Percentiles rank a stretch among this genome's conserved stretches.
Evolutionary conservation across 139 green algal genomes (phyloP).

Genomic region (Chloropicon primus): DNA sequence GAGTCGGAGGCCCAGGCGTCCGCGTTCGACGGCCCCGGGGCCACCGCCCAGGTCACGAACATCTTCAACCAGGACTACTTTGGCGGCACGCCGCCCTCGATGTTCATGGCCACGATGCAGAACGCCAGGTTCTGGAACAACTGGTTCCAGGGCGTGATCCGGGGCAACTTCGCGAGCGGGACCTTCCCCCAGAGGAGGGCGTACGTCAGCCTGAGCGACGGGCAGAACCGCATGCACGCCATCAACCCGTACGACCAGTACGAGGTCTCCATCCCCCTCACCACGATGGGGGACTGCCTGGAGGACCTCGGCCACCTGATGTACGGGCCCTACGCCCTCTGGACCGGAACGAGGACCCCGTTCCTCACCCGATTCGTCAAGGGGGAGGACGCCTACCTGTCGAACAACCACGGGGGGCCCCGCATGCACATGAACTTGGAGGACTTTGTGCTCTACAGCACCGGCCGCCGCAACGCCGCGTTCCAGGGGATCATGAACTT

Average conservation of each 20-base stretch:
- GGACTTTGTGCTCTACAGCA: conserved; percentile 16
- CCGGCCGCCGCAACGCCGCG: background rate
- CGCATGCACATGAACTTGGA: conserved; percentile 71
- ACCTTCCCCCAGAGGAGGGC: background rate
- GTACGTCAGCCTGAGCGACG: background rate
- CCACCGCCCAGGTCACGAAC: background rate
- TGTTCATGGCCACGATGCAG: background rate
- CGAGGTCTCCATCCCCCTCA: conserved; percentile 43
- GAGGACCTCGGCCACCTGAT: conserved; percentile 20
- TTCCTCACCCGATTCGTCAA: conserved; percentile 39
- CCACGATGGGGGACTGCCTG: conserved; percentile 34
- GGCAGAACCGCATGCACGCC: conserved; percentile 10
- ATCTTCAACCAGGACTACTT: background rate
- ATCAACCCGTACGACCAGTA: conserved; percentile 45
- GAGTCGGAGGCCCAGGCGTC: conserved; percentile 14
- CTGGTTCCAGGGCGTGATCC: background rate
- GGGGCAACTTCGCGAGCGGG: background rate
- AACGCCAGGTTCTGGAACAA: background rate
- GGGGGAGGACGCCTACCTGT: conserved; percentile 48
- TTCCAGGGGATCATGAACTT: conserved; percentile 4
- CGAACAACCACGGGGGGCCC: conserved; percentile 31
- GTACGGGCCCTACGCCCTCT: conserved; percentile 25
- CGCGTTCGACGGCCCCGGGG: conserved; percentile 15
- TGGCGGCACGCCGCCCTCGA: background rate
- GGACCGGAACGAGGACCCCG: conserved; percentile 30